Conservation (phyloP, 192 early-diverging fungal species). For the Gonapodya sp. region DNA sequence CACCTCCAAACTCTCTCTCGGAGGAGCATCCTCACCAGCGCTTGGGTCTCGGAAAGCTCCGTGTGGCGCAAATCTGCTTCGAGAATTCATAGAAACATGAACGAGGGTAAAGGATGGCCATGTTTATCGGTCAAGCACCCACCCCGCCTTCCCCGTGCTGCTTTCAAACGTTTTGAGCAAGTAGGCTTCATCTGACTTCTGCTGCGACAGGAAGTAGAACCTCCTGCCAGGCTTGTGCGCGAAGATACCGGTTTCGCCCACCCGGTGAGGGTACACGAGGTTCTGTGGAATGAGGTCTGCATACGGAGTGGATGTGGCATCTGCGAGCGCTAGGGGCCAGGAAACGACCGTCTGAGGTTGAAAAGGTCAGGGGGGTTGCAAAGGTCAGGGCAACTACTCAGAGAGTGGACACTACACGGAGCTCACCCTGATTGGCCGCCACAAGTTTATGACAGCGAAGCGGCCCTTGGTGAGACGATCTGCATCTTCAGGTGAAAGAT, state of each 20-base stretch:
- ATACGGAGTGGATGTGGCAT: conserved; percentile 1
- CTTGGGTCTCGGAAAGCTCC: conserved; percentile 2
- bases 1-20: conserved; percentile 8
- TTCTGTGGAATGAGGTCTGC: conserved; percentile 2
- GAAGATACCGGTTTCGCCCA: conserved; percentile 6
- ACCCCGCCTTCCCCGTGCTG: neutral
- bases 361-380: neutral
- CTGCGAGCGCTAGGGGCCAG: neutral
- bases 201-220: conserved; percentile 5
- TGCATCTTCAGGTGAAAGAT: conserved; percentile 3
- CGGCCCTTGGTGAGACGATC: conserved; percentile 5
- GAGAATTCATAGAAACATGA: neutral
- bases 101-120: neutral
- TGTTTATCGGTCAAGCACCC: no score
- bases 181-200: neutral
- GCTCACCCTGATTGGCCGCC: conserved; percentile 4
- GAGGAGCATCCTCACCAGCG: conserved; percentile 1
- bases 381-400: neutral
- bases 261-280: conserved; percentile 4
- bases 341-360: conserved; percentile 9
- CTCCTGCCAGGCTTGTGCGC: conserved; percentile 8
- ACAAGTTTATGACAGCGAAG: conserved; percentile 5
- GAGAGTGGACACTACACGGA: neutral
- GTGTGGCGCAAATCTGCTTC: neutral
- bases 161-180: conserved; percentile 10